These are phyloP conservation scores for Colletotrichum tanaceti DNA, from an alignment of 2,329 filamentous ascomycete species.

Conservation along the genomic window DNA sequence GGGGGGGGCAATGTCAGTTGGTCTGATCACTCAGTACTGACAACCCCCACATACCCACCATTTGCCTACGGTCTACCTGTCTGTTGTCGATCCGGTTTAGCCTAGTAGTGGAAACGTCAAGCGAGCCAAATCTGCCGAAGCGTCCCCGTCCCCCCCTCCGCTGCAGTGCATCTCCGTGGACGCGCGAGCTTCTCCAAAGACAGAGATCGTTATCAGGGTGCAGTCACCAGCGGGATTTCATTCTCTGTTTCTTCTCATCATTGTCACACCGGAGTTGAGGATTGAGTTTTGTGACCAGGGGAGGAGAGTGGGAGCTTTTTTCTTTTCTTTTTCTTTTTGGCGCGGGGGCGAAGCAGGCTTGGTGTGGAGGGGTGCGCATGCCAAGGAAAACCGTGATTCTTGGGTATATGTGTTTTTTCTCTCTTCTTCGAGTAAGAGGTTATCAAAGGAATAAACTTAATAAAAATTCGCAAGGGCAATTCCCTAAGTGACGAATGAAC, in stretches of 20 bases:
- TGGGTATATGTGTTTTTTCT: too few species aligned
- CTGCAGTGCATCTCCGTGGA: conserved; percentile 31
- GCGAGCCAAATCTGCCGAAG: conserved; percentile 2
- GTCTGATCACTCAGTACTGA: too few species aligned
- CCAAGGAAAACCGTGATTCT: too few species aligned
- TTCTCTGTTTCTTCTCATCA: neutral
- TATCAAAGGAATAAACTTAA: too few species aligned
- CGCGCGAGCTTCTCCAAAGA: neutral
- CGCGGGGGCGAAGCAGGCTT: neutral
- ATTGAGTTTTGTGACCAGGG: conserved; percentile 3
- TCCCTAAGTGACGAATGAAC: too few species aligned
- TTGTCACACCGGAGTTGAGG: conserved; percentile 31
- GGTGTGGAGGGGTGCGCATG: too few species aligned
- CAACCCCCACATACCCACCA: neutral
- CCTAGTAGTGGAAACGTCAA: conserved; percentile 21
- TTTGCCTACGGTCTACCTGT: too few species aligned
- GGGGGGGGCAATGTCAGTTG: too few species aligned
- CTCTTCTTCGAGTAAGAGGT: too few species aligned
- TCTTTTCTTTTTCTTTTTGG: too few species aligned
- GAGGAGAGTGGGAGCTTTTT: neutral
- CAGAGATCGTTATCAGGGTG: conserved; percentile 27
- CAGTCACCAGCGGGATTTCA: conserved; percentile 20
- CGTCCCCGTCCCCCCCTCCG: neutral
- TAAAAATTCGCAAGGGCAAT: too few species aligned
- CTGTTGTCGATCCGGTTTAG: conserved; percentile 26